A percentile compares a stretch with the other conserved stretches of the same genome.
phyloP scores from a whole-genome alignment of 768 basidiomycete genomes.

The Pleurotus tuoliensis region DNA sequence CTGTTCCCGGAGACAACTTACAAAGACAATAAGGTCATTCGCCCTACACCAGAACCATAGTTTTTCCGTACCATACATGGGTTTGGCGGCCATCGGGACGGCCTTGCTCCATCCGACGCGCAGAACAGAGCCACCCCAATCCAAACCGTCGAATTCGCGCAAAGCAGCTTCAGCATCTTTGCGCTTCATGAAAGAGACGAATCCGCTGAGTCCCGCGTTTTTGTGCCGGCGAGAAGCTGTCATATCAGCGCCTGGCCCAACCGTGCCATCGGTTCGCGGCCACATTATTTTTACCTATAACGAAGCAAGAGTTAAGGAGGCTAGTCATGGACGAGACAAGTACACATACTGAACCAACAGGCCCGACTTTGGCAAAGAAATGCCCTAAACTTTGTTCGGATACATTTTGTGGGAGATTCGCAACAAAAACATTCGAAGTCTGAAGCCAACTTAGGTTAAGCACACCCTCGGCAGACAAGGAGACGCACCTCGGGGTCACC shows the following conservation, averaged over 20 bases:
- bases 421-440: constrained; percentile 96
- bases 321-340: background rate
- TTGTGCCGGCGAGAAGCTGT: constrained; percentile 66
- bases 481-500: constrained; percentile 77
- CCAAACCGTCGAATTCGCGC: constrained; percentile 86
- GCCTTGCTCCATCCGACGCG: constrained; percentile 98
- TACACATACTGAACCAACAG: constrained; percentile 79
- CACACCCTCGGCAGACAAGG: background rate
- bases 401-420: constrained; percentile 84
- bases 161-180: constrained; percentile 87
- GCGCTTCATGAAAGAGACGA: constrained; percentile 95
- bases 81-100: constrained; percentile 76
- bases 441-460: constrained; percentile 23
- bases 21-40: background rate
- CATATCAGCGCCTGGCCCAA: constrained; percentile 74
- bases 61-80: constrained; percentile 67
- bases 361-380: constrained; percentile 89
- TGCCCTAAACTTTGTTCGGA: constrained; percentile 82
- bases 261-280: constrained; percentile 78
- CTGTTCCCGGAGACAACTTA: constrained; percentile 15
- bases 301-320: background rate
- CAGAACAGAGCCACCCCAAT: constrained; percentile 89
- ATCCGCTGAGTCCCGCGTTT: constrained; percentile 83
- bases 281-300: constrained; percentile 94
- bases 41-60: background rate